phyloP scores from a whole-genome alignment of 1,139 yeast species.

The Geotrichum siamense region DNA sequence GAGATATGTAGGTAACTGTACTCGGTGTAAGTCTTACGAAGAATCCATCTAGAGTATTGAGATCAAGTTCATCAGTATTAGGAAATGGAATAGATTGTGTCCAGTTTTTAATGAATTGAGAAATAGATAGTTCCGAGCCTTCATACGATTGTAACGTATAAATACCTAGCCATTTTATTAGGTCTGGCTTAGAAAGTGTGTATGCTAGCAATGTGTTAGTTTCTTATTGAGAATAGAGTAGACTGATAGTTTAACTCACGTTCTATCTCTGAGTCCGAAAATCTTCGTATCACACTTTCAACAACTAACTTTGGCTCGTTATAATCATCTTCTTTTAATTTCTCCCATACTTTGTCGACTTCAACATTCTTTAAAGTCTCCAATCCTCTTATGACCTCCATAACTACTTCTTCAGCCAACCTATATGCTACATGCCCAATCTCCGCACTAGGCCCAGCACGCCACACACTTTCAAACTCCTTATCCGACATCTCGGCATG shows the following conservation, averaged over 20 bases:
- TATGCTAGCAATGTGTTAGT: constrained; percentile 23
- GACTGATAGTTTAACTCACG: background rate
- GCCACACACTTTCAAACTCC: constrained; percentile 53
- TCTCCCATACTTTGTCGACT: constrained; percentile 27
- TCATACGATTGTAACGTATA: constrained; percentile 42
- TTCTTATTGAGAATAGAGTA: background rate
- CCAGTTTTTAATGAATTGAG: constrained; percentile 23
- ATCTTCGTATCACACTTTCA: constrained; percentile 44
- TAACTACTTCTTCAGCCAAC: constrained; percentile 35
- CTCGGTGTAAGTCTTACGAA: constrained; percentile 44
- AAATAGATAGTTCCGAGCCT: constrained; percentile 10
- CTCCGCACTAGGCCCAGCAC: constrained; percentile 39
- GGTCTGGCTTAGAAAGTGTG: constrained; percentile 37
- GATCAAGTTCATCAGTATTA: constrained; percentile 43
- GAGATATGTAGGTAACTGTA: constrained; percentile 48
- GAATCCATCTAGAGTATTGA: constrained; percentile 48
- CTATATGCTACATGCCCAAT: constrained; percentile 34
- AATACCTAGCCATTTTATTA: constrained; percentile 57
- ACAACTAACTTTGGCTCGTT: constrained; percentile 36
- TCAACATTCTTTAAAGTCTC: constrained; percentile 22
- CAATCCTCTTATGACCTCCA: constrained; percentile 34
- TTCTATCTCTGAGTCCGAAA: constrained; percentile 29
- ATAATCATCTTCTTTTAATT: constrained; percentile 20
- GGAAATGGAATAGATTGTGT: constrained; percentile 24
- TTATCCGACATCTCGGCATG: constrained; percentile 38